Evolutionary conservation across 208 protist genomes (phyloP).

Genomic region (Wallacemonas collosoma): DNA sequence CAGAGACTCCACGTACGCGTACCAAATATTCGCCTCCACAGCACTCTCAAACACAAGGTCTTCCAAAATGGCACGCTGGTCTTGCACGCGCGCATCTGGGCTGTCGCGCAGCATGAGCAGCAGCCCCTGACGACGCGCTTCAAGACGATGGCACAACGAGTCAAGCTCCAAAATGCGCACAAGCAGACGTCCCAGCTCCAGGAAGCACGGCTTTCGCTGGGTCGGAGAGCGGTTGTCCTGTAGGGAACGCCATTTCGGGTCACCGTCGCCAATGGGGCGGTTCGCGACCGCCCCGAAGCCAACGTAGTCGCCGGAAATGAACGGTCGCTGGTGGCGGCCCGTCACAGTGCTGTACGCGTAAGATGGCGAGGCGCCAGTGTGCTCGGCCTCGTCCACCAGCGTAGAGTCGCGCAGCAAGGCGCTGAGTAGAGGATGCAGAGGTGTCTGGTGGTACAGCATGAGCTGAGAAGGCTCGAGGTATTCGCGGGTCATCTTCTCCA

Average conservation of each 20-base stretch:
- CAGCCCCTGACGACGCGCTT: constrained; percentile 67
- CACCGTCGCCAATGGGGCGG: constrained; percentile 59
- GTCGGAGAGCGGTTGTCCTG: constrained; percentile 34
- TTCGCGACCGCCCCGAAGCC: constrained; percentile 53
- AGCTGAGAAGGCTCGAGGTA: constrained; percentile 75
- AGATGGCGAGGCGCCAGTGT: constrained; percentile 49
- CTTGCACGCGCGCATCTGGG: constrained; percentile 61
- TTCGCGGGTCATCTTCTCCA: constrained; percentile 75
- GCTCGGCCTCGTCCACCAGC: constrained; percentile 55
- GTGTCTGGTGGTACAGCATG: constrained; percentile 84
- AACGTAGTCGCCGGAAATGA: constrained; percentile 57
- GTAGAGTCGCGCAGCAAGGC: constrained; percentile 67
- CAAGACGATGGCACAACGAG: constrained; percentile 66
- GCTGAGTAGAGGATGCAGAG: constrained; percentile 68
- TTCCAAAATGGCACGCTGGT: constrained; percentile 56
- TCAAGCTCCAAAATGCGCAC: constrained; percentile 82
- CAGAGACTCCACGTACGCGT: constrained; percentile 61
- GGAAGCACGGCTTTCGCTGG: constrained; percentile 82
- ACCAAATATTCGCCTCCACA: constrained; percentile 79
- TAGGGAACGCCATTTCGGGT: constrained; percentile 50
- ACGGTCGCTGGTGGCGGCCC: constrained; percentile 66
- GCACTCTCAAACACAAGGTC: constrained; percentile 70
- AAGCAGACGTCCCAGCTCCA: constrained; percentile 80
- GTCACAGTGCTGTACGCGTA: constrained; percentile 77
- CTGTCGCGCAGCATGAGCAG: constrained; percentile 61